Percentiles rank a stretch among this genome's conserved stretches.
These are phyloP conservation scores for Talaromyces sp. DNA, from an alignment of 2,329 filamentous ascomycete genomes.

Conservation along the genomic window DNA sequence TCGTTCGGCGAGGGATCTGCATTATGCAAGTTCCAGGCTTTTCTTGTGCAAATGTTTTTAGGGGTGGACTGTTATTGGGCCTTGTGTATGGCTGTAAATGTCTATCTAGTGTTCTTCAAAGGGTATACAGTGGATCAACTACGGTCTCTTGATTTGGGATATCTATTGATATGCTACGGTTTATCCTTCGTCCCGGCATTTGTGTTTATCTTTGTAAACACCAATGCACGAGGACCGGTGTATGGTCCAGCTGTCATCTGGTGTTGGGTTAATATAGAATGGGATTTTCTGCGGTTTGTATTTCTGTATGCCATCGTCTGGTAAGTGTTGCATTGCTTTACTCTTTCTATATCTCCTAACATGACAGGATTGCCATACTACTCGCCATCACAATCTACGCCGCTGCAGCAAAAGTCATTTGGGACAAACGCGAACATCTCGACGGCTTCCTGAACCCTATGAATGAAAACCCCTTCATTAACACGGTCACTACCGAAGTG, in stretches of 20 bases:
- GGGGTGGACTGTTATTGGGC: slow-evolving; percentile 70
- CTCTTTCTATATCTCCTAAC: slow-evolving; percentile 39
- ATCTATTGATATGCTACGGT: slow-evolving; percentile 66
- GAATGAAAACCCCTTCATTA: slow-evolving; percentile 19
- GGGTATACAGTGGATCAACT: slow-evolving; percentile 63
- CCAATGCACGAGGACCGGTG: slow-evolving; percentile 50
- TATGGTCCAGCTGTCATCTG: slow-evolving; percentile 71
- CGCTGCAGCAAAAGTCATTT: slow-evolving; percentile 18
- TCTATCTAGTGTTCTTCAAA: slow-evolving; percentile 71
- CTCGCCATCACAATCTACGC: slow-evolving; percentile 17
- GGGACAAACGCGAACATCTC: slow-evolving; percentile 17
- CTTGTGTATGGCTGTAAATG: slow-evolving; percentile 73
- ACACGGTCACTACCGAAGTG: slow-evolving; percentile 17
- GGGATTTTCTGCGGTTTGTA: slow-evolving; percentile 66
- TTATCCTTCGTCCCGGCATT: slow-evolving; percentile 65
- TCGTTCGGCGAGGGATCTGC: slow-evolving; percentile 45
- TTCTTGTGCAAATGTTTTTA: slow-evolving; percentile 65
- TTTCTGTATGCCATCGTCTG: slow-evolving; percentile 59
- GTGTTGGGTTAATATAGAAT: slow-evolving; percentile 68
- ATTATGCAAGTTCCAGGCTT: slow-evolving; percentile 69
- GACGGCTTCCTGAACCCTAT: slow-evolving; percentile 21
- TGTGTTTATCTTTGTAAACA: slow-evolving; percentile 60
- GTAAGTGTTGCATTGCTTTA: slow-evolving; percentile 17
- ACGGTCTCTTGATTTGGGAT: slow-evolving; percentile 64
- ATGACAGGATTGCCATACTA: slow-evolving; percentile 25